Evolutionary conservation across 768 basidiomycete genomes (phyloP).

Genomic region (Kwoniella sp.): DNA sequence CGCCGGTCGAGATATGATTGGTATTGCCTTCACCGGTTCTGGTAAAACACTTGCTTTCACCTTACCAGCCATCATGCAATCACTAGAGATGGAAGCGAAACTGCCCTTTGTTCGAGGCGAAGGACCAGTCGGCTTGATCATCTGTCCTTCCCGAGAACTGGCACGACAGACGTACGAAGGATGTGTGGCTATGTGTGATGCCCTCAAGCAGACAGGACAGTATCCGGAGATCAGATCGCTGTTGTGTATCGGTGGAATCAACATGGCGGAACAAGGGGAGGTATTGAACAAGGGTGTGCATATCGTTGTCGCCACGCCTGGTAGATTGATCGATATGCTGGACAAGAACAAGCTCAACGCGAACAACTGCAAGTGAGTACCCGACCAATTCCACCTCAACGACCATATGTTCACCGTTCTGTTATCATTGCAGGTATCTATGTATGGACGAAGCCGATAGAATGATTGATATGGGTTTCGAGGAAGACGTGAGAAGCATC

Average conservation of each 20-base stretch:
- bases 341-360: conserved; percentile 92
- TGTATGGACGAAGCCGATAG: conserved; percentile 97
- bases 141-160: conserved; percentile 95
- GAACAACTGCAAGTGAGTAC: conserved; percentile 80
- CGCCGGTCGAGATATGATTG: conserved; percentile 94
- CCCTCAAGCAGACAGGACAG: conserved; percentile 70
- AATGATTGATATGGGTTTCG: conserved; percentile 98
- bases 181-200: conserved; percentile 78
- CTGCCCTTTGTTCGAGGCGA: conserved; percentile 88
- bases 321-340: conserved; percentile 94
- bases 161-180: conserved; percentile 98
- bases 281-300: conserved; percentile 88
- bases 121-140: conserved; percentile 92
- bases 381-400: too few relatives aligned
- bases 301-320: conserved; percentile 94
- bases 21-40: conserved; percentile 98
- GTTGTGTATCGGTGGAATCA: conserved; percentile 95
- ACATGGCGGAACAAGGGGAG: conserved; percentile 96
- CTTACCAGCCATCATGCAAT: conserved; percentile 94
- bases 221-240: conserved; percentile 86
- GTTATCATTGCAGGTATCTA: conserved; percentile 62
- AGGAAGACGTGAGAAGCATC: conserved; percentile 92
- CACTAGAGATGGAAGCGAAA: conserved; percentile 88
- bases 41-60: conserved; percentile 99
- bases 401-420: not conserved